Conservation (phyloP, 2,329 filamentous ascomycete species). For the Diaporthe vexans region DNA sequence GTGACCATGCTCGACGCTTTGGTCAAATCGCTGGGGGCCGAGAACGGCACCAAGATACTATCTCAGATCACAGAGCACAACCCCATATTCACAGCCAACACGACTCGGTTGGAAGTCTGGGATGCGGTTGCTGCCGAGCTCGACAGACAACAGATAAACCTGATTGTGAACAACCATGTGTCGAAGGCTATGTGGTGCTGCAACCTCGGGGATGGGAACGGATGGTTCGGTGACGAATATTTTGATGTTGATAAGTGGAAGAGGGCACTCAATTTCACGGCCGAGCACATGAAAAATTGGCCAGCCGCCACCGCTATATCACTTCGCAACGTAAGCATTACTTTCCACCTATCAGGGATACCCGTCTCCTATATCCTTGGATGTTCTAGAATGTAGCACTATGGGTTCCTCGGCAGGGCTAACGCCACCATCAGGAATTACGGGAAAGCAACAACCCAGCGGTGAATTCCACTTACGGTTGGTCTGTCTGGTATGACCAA, state of each 20-base stretch:
- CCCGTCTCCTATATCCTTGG: too few relatives aligned
- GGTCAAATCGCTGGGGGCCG: neutral
- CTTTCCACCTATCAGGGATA: too few relatives aligned
- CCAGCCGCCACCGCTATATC: neutral
- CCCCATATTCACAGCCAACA: neutral
- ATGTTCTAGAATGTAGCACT: too few relatives aligned
- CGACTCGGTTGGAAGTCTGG: neutral
- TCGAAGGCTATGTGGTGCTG: neutral
- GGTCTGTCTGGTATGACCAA: neutral
- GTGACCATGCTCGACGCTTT: neutral
- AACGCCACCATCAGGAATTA: neutral
- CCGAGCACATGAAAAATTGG: neutral
- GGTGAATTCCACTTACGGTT: neutral
- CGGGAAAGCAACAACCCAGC: neutral
- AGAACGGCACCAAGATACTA: neutral
- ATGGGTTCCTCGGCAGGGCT: too few relatives aligned
- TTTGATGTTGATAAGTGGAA: neutral
- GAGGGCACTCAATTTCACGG: neutral
- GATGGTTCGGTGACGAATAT: neutral
- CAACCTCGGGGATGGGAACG: neutral
- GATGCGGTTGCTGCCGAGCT: neutral
- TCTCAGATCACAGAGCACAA: neutral
- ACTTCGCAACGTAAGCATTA: neutral
- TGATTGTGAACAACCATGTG: neutral
- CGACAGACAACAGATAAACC: neutral